Evolutionary conservation across 148 eudicot genomes (phyloP), one percentile per base, ranked within the genome.

Genomic region (Nepenthes gracilis): DNA sequence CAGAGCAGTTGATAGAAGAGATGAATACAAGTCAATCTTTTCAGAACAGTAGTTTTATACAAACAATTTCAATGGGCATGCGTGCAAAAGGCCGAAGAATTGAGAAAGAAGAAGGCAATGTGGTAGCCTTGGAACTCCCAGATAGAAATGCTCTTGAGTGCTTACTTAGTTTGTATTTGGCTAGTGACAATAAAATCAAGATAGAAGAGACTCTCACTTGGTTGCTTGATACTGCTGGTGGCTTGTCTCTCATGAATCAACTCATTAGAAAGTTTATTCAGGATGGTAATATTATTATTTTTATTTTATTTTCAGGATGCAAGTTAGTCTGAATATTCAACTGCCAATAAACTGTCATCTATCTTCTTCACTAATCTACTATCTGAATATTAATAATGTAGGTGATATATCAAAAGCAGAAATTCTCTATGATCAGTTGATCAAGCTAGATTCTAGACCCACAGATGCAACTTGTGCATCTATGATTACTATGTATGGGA

Each of bases 401-500:
- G 97, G 90, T 52, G 78, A 81, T 54, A 57, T 70, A 65, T 67
- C 63, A 43, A 81, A 71, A 80, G 85, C 80, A 5, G 87, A 79
- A 68, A 36, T 55, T 23, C 78, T 87, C 40, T 78, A 69, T 66
- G 69, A 80, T 73, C 65, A 79, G 9, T 64, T 87, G 68, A 70
- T 76, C 34, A 77, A 78, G 70, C 78, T 73, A 67, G 85, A 78
- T 54, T 64, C 60, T 53, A 74, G 43, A 67, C 75, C 81, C 35
- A 79, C 77, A 57, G 78, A 66, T 76, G 76, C 68, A 56, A 69
- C 82, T 63, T 50, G 71, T 72, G 83, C 85, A 74, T 83, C 92
- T 61, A 53, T 87, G 65, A 81, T 90, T 64, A 78, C 53, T 62
- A 70, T 72, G 54, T 87, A 83, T 45, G 91, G 85, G 64, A 90